phyloP scores from a whole-genome alignment of 257 asterid genomes.

The Fraxinus excelsior region DNA sequence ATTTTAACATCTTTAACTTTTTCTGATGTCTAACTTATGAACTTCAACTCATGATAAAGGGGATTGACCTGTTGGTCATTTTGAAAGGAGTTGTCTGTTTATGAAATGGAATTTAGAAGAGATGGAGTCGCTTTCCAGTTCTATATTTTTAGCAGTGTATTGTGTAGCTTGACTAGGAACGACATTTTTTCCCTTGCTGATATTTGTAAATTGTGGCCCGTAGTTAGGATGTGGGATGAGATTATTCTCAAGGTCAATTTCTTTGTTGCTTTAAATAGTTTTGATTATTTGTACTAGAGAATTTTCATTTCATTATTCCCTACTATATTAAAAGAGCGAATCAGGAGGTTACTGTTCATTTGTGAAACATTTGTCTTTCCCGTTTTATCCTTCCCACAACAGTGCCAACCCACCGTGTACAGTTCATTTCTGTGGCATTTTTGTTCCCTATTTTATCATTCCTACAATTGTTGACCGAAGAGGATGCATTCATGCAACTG shows the following conservation, averaged over 20 bases:
- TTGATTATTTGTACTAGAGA: not conserved
- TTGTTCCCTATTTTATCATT: no score
- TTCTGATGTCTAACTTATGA: not conserved
- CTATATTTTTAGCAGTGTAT: not conserved
- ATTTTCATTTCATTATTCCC: no score
- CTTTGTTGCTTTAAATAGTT: not conserved
- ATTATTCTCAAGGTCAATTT: not conserved
- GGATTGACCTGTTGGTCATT: not conserved
- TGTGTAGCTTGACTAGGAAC: not conserved
- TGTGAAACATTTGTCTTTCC: no score
- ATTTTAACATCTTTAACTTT: not conserved
- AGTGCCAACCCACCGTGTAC: no score
- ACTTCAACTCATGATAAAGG: not conserved
- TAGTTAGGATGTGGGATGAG: not conserved
- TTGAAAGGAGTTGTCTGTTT: not conserved
- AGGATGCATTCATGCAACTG: no score
- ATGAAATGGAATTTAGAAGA: not conserved
- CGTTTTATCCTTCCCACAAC: no score
- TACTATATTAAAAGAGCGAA: no score
- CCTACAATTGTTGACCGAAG: no score
- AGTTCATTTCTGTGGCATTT: no score
- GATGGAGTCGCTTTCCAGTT: not conserved
- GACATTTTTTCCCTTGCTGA: not conserved
- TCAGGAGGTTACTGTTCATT: no score
- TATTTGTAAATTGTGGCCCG: not conserved